A percentile compares a stretch with the other conserved stretches of the same genome.
phyloP scores from a whole-genome alignment of 208 protist species.

The Trypanosoma cruzi region DNA sequence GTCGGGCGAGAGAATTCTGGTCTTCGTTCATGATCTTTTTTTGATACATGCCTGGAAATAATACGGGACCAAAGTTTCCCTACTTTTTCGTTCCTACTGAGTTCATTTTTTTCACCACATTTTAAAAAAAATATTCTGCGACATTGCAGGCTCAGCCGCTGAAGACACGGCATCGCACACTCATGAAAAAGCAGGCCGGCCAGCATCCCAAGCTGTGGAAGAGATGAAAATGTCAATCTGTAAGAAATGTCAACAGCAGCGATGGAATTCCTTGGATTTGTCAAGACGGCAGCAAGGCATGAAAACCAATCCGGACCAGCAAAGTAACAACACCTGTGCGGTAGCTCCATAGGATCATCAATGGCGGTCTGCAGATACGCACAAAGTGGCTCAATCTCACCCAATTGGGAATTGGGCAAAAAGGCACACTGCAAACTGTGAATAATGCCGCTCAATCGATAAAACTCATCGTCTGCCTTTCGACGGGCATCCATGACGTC shows the following conservation, averaged over 20 bases:
- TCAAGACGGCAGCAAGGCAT: slow-evolving; percentile 54
- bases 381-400: slow-evolving; percentile 44
- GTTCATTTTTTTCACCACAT: too few species aligned
- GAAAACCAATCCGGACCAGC: slow-evolving; percentile 68
- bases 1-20: too few species aligned
- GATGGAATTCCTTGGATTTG: slow-evolving; percentile 45
- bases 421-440: slow-evolving; percentile 47
- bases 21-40: too few species aligned
- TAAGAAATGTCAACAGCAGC: slow-evolving; percentile 41
- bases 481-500: slow-evolving; percentile 40
- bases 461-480: slow-evolving; percentile 44
- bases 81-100: too few species aligned
- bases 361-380: slow-evolving; percentile 64
- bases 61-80: too few species aligned
- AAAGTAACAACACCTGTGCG: slow-evolving; percentile 44
- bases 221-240: slow-evolving; percentile 41
- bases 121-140: not conserved
- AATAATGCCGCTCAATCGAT: slow-evolving; percentile 32
- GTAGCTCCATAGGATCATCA: slow-evolving; percentile 55
- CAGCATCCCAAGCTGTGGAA: slow-evolving; percentile 70
- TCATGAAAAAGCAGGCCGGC: slow-evolving; percentile 56
- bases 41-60: too few species aligned
- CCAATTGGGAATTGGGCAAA: slow-evolving; percentile 47
- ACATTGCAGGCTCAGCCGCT: slow-evolving; percentile 37
- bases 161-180: slow-evolving; percentile 35